A percentile compares a stretch with the other conserved stretches of the same genome.
Conservation (phyloP, 768 basidiomycete genomes). For the Candolleomyces efflorescens region DNA sequence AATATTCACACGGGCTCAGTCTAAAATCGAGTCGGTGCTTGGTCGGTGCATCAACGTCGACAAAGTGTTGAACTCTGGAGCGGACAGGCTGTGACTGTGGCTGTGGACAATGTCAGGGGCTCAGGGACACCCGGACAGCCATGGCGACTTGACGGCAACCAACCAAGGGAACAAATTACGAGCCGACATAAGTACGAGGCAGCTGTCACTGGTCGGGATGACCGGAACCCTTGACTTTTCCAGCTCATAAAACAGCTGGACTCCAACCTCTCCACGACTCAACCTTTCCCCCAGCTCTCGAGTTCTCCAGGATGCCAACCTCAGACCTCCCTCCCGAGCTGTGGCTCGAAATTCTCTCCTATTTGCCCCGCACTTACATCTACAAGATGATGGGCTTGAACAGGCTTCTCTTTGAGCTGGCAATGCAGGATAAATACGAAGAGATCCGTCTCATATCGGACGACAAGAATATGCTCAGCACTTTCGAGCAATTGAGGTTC, state of each 20-base stretch:
- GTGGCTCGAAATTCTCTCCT: slow-evolving; percentile 22
- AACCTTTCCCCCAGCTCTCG: neutral
- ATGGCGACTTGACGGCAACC: no score
- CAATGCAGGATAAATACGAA: slow-evolving; percentile 24
- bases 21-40: no score
- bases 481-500: slow-evolving; percentile 21
- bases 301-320: slow-evolving; percentile 5
- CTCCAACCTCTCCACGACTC: neutral
- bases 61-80: neutral
- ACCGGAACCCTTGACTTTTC: no score
- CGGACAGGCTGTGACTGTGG: no score
- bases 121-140: no score
- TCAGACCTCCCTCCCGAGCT: slow-evolving; percentile 22
- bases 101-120: no score
- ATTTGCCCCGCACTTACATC: slow-evolving; percentile 17
- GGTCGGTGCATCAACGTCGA: neutral
- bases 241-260: no score
- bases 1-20: no score
- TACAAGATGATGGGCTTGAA: slow-evolving; percentile 25
- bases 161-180: no score
- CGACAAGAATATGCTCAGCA: slow-evolving; percentile 15
- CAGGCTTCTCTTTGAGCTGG: slow-evolving; percentile 24
- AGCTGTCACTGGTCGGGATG: no score
- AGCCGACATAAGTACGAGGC: no score
- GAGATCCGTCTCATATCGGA: slow-evolving; percentile 24